These are phyloP conservation scores for Mycena filopes DNA, from an alignment of 768 basidiomycete genomes.

Conservation along the genomic window DNA sequence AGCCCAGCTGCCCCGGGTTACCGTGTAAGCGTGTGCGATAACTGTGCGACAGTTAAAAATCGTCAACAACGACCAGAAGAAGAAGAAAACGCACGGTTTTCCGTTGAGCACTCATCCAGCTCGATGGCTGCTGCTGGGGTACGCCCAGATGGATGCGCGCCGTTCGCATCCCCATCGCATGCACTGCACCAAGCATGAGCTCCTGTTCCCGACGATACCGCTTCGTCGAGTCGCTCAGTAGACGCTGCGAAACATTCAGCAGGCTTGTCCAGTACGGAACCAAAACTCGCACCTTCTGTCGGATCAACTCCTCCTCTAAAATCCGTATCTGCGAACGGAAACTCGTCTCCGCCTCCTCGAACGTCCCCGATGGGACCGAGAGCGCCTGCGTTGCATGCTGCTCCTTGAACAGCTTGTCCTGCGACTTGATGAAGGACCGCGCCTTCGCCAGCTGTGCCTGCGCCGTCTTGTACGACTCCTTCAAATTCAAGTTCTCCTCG, in stretches of 20 bases:
- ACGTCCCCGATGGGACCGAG: constrained; percentile 58
- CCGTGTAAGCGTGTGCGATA: constrained; percentile 29
- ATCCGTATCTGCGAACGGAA: constrained; percentile 73
- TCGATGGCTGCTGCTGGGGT: constrained; percentile 61
- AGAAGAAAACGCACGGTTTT: constrained; percentile 49
- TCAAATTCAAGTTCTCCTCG: constrained; percentile 77
- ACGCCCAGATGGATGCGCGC: constrained; percentile 69
- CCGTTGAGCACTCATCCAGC: constrained; percentile 80
- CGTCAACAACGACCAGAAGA: neutral
- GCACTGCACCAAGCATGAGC: constrained; percentile 82
- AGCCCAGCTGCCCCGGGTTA: constrained; percentile 1
- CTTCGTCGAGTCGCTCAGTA: constrained; percentile 62
- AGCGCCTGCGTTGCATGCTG: constrained; percentile 71
- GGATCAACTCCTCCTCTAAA: constrained; percentile 70
- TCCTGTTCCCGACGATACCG: constrained; percentile 83
- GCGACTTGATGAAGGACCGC: constrained; percentile 90
- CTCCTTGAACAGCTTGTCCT: constrained; percentile 90
- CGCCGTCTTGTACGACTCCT: constrained; percentile 74
- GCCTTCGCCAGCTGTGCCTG: constrained; percentile 87
- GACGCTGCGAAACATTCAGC: constrained; percentile 46
- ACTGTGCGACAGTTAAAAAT: constrained; percentile 5
- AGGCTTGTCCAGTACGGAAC: constrained; percentile 1
- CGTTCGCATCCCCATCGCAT: constrained; percentile 73
- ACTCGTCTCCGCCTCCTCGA: constrained; percentile 78
- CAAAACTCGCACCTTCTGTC: constrained; percentile 61